phyloP scores from a whole-genome alignment of 2,329 filamentous ascomycete species.

The Verticillium longisporum region DNA sequence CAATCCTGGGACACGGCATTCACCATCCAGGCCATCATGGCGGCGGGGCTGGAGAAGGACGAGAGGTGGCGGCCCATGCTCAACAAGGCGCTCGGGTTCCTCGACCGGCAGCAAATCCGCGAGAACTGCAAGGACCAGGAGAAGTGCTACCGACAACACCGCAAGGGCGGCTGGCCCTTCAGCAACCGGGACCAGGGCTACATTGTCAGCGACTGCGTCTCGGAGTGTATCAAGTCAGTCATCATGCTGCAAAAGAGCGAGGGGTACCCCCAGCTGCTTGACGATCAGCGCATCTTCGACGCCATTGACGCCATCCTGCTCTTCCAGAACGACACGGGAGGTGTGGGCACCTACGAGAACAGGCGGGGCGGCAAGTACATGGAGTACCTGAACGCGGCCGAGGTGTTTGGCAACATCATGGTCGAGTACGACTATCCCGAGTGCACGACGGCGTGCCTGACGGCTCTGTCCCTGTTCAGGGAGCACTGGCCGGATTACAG shows the following conservation, averaged over 20 bases:
- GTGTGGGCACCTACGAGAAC: constrained; percentile 84
- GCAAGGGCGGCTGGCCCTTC: constrained; percentile 94
- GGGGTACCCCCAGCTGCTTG: constrained; percentile 66
- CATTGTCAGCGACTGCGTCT: constrained; percentile 89
- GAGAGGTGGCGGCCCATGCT: constrained; percentile 79
- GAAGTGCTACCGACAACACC: constrained; percentile 78
- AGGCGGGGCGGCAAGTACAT: constrained; percentile 70
- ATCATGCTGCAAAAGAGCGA: constrained; percentile 76
- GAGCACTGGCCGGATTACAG: constrained; percentile 79
- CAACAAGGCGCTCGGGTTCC: constrained; percentile 70
- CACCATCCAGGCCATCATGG: constrained; percentile 73
- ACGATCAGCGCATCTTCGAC: constrained; percentile 74
- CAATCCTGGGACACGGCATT: constrained; percentile 97
- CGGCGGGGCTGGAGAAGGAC: constrained; percentile 71
- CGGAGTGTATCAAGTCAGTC: constrained; percentile 82
- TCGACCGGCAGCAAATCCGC: constrained; percentile 86
- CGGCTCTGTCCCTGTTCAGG: constrained; percentile 75
- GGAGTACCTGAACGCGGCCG: constrained; percentile 87
- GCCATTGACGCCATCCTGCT: constrained; percentile 85
- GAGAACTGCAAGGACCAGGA: constrained; percentile 74
- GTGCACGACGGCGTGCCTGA: constrained; percentile 93
- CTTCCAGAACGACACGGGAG: constrained; percentile 82
- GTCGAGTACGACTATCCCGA: constrained; percentile 98
- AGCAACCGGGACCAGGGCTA: constrained; percentile 91
- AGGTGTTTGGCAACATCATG: constrained; percentile 97